These are phyloP conservation scores for Stagonosporopsis rhizophila DNA, from an alignment of 2,329 filamentous ascomycete species.

Conservation along the genomic window DNA sequence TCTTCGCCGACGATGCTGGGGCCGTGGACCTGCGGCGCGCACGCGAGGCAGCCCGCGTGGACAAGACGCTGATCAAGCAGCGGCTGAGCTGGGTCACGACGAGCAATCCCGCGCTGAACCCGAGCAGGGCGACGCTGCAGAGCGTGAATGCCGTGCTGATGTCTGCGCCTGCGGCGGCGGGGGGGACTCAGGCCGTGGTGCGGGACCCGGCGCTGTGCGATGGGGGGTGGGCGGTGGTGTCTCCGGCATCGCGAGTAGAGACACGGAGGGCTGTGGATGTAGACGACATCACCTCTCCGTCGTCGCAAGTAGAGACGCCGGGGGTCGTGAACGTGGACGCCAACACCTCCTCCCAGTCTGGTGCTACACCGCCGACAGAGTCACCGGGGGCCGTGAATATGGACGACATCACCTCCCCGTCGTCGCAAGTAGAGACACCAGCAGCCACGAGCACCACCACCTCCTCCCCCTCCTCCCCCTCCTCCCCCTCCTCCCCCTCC, in stretches of 20 bases:
- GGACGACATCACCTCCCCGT: no score
- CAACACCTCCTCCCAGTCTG: no score
- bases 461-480: background rate
- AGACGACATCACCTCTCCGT: no score
- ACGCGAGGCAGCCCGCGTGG: constrained; percentile 52
- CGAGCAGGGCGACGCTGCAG: constrained; percentile 83
- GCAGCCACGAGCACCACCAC: background rate
- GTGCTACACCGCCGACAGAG: no score
- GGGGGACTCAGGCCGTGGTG: background rate
- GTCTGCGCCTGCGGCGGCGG: constrained; percentile 34
- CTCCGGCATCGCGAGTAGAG: no score
- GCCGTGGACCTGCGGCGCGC: constrained; percentile 14
- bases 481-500: background rate
- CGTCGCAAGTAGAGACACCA: no score
- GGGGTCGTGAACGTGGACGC: no score
- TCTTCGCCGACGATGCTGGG: constrained; percentile 72
- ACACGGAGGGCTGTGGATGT: no score
- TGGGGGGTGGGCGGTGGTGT: background rate
- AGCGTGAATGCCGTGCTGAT: constrained; percentile 92
- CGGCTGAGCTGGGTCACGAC: constrained; percentile 84
- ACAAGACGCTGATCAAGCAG: constrained; percentile 79
- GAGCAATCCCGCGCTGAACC: constrained; percentile 79
- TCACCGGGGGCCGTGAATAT: no score
- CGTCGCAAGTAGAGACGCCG: no score
- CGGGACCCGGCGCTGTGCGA: background rate